Evolutionary conservation across 2,329 filamentous ascomycete genomes (phyloP).

Genomic region (Xylaria sp.): DNA sequence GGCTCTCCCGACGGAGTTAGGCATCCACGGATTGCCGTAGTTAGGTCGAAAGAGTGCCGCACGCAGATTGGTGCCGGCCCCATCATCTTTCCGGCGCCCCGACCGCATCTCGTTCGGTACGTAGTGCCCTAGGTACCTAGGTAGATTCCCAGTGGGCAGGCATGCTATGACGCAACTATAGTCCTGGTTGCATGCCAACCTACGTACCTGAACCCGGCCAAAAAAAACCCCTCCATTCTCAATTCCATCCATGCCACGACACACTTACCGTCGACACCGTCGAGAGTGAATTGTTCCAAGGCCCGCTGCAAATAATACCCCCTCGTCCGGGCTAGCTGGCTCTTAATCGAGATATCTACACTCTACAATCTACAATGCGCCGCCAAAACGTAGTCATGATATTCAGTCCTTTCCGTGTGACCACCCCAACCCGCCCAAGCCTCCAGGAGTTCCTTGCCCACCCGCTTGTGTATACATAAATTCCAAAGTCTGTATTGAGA

Average conservation of each 20-base stretch:
- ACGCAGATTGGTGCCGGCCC: background rate
- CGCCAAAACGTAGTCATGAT: background rate
- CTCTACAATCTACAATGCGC: background rate
- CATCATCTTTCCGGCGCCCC: constrained; percentile 8
- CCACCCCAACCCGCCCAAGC: background rate
- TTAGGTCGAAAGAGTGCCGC: background rate
- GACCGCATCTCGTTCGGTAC: background rate
- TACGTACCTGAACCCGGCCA: too few species aligned
- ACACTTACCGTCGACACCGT: too few species aligned
- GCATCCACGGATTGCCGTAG: background rate
- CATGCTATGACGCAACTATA: too few species aligned
- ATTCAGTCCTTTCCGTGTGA: background rate
- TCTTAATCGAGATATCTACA: too few species aligned
- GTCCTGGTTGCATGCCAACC: too few species aligned
- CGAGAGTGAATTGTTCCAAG: too few species aligned
- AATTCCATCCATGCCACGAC: too few species aligned
- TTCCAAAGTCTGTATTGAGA: background rate
- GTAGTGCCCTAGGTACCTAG: too few species aligned
- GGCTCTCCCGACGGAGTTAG: too few species aligned
- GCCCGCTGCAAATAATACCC: background rate
- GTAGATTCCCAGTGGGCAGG: too few species aligned
- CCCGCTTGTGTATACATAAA: background rate
- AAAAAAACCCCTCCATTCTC: too few species aligned
- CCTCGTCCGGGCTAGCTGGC: background rate
- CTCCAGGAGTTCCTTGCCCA: background rate